Evolutionary conservation across 2,329 filamentous ascomycete genomes (phyloP).

Genomic region (Thelonectria olida): DNA sequence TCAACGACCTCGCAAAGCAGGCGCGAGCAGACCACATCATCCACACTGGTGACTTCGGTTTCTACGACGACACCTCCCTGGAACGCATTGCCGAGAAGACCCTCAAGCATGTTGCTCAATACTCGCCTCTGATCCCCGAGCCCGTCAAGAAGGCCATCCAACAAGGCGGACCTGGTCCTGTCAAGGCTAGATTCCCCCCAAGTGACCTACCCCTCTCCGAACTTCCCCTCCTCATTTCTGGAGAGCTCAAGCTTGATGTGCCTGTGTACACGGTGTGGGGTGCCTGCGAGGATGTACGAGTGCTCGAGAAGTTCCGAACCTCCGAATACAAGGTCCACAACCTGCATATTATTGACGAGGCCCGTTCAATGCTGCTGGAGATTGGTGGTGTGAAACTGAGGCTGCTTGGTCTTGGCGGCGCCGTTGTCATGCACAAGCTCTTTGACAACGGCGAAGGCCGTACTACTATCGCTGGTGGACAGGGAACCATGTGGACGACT

Average conservation of each 20-base stretch:
- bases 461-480: conserved; percentile 96
- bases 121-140: conserved; percentile 92
- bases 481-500: conserved; percentile 99
- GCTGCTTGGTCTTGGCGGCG: conserved; percentile 90
- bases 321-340: conserved; percentile 98
- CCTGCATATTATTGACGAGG: conserved; percentile 98
- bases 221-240: conserved; percentile 86
- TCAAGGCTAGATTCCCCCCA: conserved; percentile 85
- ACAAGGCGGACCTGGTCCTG: conserved; percentile 74
- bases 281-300: conserved; percentile 96
- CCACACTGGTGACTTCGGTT: conserved; percentile 98
- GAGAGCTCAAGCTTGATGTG: conserved; percentile 89
- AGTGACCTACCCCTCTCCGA: conserved; percentile 91
- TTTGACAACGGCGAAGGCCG: conserved; percentile 98
- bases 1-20: conserved; percentile 96
- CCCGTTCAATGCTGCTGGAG: conserved; percentile 93
- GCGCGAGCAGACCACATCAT: conserved; percentile 97
- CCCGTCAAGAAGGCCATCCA: conserved; percentile 74
- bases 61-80: conserved; percentile 95
- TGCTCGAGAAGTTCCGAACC: conserved; percentile 96
- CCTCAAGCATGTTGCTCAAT: conserved; percentile 97
- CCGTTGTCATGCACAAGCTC: conserved; percentile 99
- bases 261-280: conserved; percentile 99
- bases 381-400: conserved; percentile 95
- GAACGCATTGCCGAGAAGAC: conserved; percentile 99